These are phyloP conservation scores for Metschnikowia henanensis DNA, from an alignment of 805 yeast genomes.

Conservation along the genomic window DNA sequence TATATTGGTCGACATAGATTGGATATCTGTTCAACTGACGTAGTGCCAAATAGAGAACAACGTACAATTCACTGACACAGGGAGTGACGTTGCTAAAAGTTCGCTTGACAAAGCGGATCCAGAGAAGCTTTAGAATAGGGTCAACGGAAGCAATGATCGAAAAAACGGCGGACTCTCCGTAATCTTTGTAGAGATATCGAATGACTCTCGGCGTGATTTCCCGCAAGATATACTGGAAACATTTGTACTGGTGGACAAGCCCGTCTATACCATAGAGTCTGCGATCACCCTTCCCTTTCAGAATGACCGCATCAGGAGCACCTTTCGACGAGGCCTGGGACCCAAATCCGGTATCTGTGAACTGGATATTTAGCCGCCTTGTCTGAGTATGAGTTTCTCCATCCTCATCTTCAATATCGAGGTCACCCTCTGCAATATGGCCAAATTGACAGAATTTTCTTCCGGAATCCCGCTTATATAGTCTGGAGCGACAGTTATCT, in stretches of 20 bases:
- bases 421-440: slow-evolving; percentile 79
- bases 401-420: slow-evolving; percentile 83
- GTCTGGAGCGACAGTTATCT: slow-evolving; percentile 81
- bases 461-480: slow-evolving; percentile 76
- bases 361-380: slow-evolving; percentile 51
- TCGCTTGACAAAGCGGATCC: slow-evolving; percentile 26
- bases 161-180: background rate
- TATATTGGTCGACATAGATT: slow-evolving; percentile 48
- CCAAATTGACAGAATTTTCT: slow-evolving; percentile 85
- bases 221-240: slow-evolving; percentile 52
- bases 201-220: slow-evolving; percentile 28
- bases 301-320: background rate
- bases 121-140: slow-evolving; percentile 29
- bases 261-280: slow-evolving; percentile 51
- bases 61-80: slow-evolving; percentile 28
- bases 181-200: slow-evolving; percentile 6
- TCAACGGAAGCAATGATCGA: slow-evolving; percentile 2
- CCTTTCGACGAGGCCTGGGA: slow-evolving; percentile 10
- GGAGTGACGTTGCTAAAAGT: slow-evolving; percentile 15
- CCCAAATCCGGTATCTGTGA: slow-evolving; percentile 29
- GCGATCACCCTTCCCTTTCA: slow-evolving; percentile 1
- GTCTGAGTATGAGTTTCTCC: slow-evolving; percentile 56
- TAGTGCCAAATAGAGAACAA: slow-evolving; percentile 53
- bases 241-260: slow-evolving; percentile 39
- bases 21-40: slow-evolving; percentile 47